Evolutionary conservation across 2,329 filamentous ascomycete species (phyloP).

Genomic region (Monascus ruber): DNA sequence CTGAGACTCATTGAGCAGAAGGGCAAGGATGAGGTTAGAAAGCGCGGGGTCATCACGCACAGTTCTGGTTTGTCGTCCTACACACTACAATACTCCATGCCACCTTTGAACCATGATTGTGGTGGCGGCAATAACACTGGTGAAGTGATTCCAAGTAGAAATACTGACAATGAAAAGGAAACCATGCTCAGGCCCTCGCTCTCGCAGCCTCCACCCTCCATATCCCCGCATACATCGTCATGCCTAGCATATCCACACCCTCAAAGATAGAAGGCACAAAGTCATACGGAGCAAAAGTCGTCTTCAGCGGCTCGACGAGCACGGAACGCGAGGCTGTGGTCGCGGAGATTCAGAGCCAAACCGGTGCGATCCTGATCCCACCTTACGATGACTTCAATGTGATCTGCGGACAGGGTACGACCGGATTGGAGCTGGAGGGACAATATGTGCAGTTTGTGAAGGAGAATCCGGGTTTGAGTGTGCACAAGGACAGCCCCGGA

Average conservation of each 20-base stretch:
- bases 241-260: conserved; percentile 77
- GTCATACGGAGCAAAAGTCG: conserved; percentile 63
- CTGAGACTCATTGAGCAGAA: conserved; percentile 53
- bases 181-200: conserved; percentile 86
- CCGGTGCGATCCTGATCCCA: conserved; percentile 68
- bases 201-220: conserved; percentile 64
- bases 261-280: conserved; percentile 76
- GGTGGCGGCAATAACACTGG: no score
- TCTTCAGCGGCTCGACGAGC: conserved; percentile 72
- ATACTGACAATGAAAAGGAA: conserved; percentile 45
- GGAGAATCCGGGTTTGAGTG: conserved; percentile 15
- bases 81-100: neutral
- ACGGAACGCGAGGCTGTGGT: conserved; percentile 72
- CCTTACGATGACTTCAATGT: conserved; percentile 91
- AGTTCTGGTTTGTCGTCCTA: conserved; percentile 54
- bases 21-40: conserved; percentile 49
- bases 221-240: conserved; percentile 78
- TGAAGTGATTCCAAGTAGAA: neutral
- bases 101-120: no score
- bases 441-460: conserved; percentile 52
- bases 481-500: conserved; percentile 8
- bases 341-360: conserved; percentile 54
- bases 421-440: conserved; percentile 67
- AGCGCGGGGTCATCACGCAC: conserved; percentile 74
- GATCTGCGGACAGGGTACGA: conserved; percentile 85